Evolutionary conservation across 257 asterid genomes (phyloP).

Genomic region (Capsicum baccatum): DNA sequence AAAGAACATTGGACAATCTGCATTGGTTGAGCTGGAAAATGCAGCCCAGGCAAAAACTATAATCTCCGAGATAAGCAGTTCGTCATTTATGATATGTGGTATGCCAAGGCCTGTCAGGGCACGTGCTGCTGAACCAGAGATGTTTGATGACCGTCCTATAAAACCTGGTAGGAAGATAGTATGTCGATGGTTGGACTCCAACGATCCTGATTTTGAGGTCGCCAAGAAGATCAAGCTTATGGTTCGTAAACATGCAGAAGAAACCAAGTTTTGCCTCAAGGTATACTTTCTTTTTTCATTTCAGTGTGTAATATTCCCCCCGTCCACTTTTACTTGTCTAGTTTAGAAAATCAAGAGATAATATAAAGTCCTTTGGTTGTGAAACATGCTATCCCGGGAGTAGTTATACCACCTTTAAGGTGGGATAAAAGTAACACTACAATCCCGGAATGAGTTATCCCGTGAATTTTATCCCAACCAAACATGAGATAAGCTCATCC

Average conservation of each 20-base stretch:
- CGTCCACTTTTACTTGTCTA: background rate
- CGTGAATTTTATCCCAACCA: too few species aligned
- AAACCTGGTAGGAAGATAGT: slow-evolving; percentile 59
- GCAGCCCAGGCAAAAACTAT: slow-evolving; percentile 54
- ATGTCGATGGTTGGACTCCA: slow-evolving; percentile 65
- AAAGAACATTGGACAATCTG: slow-evolving; percentile 51
- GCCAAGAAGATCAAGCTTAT: slow-evolving; percentile 54
- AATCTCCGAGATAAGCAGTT: slow-evolving; percentile 39
- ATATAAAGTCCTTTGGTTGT: background rate
- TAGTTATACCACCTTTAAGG: too few species aligned
- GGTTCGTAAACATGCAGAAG: slow-evolving; percentile 58
- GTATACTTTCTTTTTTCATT: slow-evolving; percentile 39
- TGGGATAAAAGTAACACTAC: too few species aligned
- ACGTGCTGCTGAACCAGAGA: slow-evolving; percentile 54
- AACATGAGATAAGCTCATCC: too few species aligned
- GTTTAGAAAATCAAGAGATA: background rate
- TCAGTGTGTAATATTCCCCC: background rate
- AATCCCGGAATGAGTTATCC: too few species aligned
- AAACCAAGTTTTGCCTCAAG: slow-evolving; percentile 58
- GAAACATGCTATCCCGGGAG: too few species aligned
- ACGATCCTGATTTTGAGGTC: slow-evolving; percentile 62
- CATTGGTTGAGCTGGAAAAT: slow-evolving; percentile 78
- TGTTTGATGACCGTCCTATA: slow-evolving; percentile 84
- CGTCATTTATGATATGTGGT: slow-evolving; percentile 76
- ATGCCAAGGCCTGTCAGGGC: slow-evolving; percentile 93